Conservation (phyloP, 129 eudicot genomes). For the Flaveria brownii region DNA sequence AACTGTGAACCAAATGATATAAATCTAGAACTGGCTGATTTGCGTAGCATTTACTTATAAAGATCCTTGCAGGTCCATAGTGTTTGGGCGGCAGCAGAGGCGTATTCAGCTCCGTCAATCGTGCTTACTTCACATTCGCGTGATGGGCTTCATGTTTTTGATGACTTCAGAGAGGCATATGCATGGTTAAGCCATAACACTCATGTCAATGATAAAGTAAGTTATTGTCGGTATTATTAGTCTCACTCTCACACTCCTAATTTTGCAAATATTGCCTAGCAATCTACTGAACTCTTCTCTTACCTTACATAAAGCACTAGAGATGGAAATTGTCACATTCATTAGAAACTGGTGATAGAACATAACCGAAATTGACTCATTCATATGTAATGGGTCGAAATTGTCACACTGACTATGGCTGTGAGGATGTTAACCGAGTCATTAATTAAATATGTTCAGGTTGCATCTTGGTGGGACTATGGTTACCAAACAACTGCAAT, state of each 20-base stretch:
- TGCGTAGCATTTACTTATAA: neutral
- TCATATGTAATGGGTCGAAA: neutral
- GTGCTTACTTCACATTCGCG: slow-evolving; percentile 84
- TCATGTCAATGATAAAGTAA: slow-evolving; percentile 92
- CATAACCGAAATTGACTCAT: neutral
- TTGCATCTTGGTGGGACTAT: slow-evolving; percentile 99
- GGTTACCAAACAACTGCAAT: slow-evolving; percentile 99
- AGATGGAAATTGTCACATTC: too few relatives aligned
- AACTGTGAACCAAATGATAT: neutral
- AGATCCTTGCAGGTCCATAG: slow-evolving; percentile 69
- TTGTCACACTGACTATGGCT: neutral
- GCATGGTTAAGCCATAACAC: slow-evolving; percentile 99
- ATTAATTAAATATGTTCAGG: slow-evolving; percentile 47
- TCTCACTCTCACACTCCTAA: neutral
- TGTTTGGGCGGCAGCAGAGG: slow-evolving; percentile 99
- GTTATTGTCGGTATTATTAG: slow-evolving; percentile 24
- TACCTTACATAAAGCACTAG: too few relatives aligned
- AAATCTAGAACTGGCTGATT: neutral
- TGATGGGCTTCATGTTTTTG: slow-evolving; percentile 97
- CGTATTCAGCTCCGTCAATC: slow-evolving; percentile 98
- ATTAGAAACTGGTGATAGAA: neutral
- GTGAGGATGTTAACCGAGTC: neutral
- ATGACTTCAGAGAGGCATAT: slow-evolving; percentile 99
- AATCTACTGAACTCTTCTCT: too few relatives aligned
- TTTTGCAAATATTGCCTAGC: neutral